Evolutionary conservation across 192 early-diverging fungal genomes (phyloP).

Genomic region (Coemansia sp.): DNA sequence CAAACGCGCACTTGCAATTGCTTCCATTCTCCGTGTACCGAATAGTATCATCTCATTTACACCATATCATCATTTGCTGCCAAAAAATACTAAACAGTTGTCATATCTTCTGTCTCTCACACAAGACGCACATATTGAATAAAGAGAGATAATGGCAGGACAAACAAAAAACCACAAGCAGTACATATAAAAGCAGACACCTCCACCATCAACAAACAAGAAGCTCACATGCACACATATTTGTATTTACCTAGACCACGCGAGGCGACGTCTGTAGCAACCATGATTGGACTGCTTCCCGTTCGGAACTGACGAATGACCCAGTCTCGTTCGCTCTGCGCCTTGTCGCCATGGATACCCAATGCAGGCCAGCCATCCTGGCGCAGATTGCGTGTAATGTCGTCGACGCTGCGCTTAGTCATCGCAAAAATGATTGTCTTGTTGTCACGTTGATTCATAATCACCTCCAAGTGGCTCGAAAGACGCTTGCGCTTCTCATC

Average conservation of each 20-base stretch:
- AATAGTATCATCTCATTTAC: constrained; percentile 2
- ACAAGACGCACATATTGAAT: not conserved
- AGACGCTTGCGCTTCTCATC: constrained; percentile 78
- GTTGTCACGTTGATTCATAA: constrained; percentile 82
- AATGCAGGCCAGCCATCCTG: constrained; percentile 90
- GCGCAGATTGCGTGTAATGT: constrained; percentile 83
- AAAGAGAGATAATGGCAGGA: constrained; percentile 7
- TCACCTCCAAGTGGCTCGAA: constrained; percentile 78
- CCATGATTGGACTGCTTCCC: constrained; percentile 86
- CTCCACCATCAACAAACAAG: not conserved
- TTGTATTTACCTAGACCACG: constrained; percentile 85
- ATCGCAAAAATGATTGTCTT: constrained; percentile 93
- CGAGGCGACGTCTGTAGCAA: constrained; percentile 98
- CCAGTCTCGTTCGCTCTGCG: constrained; percentile 95
- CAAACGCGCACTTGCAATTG: not conserved
- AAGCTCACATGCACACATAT: not conserved
- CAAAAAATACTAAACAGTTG: not conserved
- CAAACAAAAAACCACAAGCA: constrained; percentile 6
- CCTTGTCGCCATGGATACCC: constrained; percentile 97
- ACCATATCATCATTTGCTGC: not conserved
- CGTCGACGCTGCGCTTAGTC: constrained; percentile 91
- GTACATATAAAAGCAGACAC: constrained; percentile 2
- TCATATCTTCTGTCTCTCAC: not conserved
- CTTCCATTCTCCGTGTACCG: not conserved
- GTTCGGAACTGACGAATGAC: constrained; percentile 89